phyloP scores from a whole-genome alignment of 1,139 yeast genomes.

The Torulaspora globosa region DNA sequence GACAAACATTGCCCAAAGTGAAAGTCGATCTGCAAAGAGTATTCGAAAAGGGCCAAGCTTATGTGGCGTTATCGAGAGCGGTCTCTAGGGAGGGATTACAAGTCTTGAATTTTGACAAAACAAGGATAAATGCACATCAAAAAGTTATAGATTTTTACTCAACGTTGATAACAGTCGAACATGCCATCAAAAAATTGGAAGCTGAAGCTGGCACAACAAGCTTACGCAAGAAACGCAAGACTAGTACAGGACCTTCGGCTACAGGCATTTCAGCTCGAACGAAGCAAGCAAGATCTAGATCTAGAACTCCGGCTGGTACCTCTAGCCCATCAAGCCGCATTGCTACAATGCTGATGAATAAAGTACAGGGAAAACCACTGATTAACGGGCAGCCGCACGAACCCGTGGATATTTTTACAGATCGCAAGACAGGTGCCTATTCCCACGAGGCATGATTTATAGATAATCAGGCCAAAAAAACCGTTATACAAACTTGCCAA shows the following conservation, averaged over 20 bases:
- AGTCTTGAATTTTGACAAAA: constrained; percentile 61
- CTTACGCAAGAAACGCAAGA: constrained; percentile 6
- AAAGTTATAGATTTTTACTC: constrained; percentile 60
- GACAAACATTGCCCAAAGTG: constrained; percentile 83
- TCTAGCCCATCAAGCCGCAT: constrained; percentile 13
- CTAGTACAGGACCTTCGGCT: constrained; percentile 9
- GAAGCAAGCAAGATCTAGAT: constrained; percentile 9
- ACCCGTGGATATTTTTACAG: background rate
- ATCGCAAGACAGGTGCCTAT: background rate
- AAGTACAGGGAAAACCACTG: constrained; percentile 8
- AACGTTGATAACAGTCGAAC: constrained; percentile 39
- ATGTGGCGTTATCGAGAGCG: constrained; percentile 88
- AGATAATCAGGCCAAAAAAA: background rate
- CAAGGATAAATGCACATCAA: constrained; percentile 56
- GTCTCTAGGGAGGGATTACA: constrained; percentile 75
- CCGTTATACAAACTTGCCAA: background rate
- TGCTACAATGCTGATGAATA: constrained; percentile 14
- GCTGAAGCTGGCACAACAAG: background rate
- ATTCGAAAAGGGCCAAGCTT: constrained; percentile 93
- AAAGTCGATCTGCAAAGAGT: constrained; percentile 71
- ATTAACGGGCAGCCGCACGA: background rate
- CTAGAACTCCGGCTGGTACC: constrained; percentile 10
- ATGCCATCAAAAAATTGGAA: constrained; percentile 26
- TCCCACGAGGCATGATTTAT: constrained; percentile 2
- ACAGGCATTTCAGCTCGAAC: constrained; percentile 4